These are phyloP conservation scores for Plenodomus biglobosus DNA, from an alignment of 2,329 filamentous ascomycete species.

Conservation along the genomic window DNA sequence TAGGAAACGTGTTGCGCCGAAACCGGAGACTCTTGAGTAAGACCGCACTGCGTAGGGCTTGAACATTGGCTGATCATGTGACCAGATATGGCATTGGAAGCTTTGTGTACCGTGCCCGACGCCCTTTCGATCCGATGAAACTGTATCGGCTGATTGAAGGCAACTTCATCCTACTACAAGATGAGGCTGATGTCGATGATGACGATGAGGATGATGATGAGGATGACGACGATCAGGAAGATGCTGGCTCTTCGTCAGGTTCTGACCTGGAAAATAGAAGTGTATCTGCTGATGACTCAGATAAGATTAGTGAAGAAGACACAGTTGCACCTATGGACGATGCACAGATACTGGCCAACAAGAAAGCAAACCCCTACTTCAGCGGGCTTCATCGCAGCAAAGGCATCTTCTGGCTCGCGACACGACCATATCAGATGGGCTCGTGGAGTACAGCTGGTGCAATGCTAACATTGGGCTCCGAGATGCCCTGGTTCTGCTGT, in stretches of 20 bases:
- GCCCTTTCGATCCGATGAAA: conserved; percentile 47
- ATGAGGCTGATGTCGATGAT: conserved; percentile 36
- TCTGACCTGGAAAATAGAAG: conserved; percentile 22
- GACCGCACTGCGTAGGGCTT: conserved; percentile 9
- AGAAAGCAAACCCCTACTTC: conserved; percentile 57
- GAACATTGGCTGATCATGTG: not conserved
- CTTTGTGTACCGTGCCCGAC: conserved; percentile 65
- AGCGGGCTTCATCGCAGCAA: conserved; percentile 63
- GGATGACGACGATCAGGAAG: conserved; percentile 7
- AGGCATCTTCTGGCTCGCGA: conserved; percentile 63
- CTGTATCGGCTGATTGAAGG: conserved; percentile 47
- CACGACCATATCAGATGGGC: conserved; percentile 57
- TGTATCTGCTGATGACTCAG: conserved; percentile 18
- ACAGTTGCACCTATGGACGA: conserved; percentile 36
- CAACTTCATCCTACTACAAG: conserved; percentile 48
- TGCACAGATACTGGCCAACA: conserved; percentile 56
- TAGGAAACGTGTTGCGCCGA: conserved; percentile 61
- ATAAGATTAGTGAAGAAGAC: conserved; percentile 33
- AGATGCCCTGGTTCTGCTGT: conserved; percentile 62
- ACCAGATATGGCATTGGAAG: conserved; percentile 66
- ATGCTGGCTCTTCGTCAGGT: conserved; percentile 8
- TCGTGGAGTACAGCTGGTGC: conserved; percentile 67
- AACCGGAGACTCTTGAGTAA: conserved; percentile 69
- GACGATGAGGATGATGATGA: conserved; percentile 10
- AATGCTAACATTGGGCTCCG: conserved; percentile 63